phyloP scores from a whole-genome alignment of 108 stramenopile species.

The Cyclostephanos tholiformis region DNA sequence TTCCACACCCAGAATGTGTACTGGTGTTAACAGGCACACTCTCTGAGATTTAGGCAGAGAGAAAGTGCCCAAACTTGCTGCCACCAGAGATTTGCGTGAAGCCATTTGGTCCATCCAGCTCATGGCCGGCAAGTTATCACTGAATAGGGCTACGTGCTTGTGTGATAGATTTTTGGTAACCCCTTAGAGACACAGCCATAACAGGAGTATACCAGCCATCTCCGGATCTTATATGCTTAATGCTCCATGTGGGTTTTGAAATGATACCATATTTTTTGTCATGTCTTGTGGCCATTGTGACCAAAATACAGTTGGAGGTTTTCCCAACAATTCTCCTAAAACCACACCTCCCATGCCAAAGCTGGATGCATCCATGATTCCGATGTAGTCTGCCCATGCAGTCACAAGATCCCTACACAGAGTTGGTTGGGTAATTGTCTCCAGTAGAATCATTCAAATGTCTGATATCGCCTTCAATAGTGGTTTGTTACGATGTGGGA shows the following conservation, averaged over 20 bases:
- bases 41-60: background rate
- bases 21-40: background rate
- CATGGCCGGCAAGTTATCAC: slow-evolving; percentile 20
- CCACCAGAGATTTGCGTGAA: background rate
- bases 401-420: slow-evolving; percentile 4
- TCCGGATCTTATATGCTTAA: slow-evolving; percentile 48
- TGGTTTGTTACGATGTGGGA: background rate
- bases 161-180: no score
- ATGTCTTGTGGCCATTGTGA: slow-evolving; percentile 25
- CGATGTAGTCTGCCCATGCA: slow-evolving; percentile 11
- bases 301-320: background rate
- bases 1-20: slow-evolving; percentile 5
- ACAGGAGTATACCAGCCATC: slow-evolving; percentile 22
- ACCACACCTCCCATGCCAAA: slow-evolving; percentile 34
- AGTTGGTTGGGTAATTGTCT: background rate
- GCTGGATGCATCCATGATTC: slow-evolving; percentile 25
- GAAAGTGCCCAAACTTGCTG: slow-evolving; percentile 2
- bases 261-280: slow-evolving; percentile 15
- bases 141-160: background rate
- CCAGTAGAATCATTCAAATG: background rate
- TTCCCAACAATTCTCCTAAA: background rate
- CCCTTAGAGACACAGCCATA: no score
- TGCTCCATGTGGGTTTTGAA: no score
- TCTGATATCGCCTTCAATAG: background rate
- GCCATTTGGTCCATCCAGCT: slow-evolving; percentile 9